phyloP scores from a whole-genome alignment of 2,329 filamentous ascomycete species.

The Leptographium wingfieldii region DNA sequence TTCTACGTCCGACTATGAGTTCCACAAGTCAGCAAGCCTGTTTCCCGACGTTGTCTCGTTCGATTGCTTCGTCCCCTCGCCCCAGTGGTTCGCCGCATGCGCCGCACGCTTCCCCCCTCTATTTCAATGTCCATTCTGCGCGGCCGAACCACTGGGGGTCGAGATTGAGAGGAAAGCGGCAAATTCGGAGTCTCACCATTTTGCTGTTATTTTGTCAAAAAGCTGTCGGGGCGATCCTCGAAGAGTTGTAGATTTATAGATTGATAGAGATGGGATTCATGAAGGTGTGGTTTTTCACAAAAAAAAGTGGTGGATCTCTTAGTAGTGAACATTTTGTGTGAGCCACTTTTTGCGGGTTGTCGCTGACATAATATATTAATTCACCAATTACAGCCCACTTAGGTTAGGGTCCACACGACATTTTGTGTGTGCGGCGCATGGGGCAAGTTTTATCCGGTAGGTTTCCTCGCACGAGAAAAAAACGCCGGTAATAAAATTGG shows the following conservation, averaged over 20 bases:
- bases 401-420: conserved; percentile 12
- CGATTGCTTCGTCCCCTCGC: background rate
- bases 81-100: background rate
- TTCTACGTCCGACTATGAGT: conserved; percentile 97
- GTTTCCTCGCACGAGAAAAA: conserved; percentile 9
- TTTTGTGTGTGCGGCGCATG: conserved; percentile 4
- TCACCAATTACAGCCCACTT: conserved; percentile 1
- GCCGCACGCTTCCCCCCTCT: background rate
- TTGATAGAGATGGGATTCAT: conserved; percentile 6
- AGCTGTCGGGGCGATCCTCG: conserved; percentile 54
- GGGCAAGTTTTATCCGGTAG: conserved; percentile 8
- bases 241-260: conserved; percentile 34
- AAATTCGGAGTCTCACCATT: conserved; percentile 38
- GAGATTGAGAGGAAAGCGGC: background rate
- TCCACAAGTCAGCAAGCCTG: conserved; percentile 9
- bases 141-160: background rate
- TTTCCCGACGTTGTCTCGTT: background rate
- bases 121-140: background rate
- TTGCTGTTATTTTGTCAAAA: conserved; percentile 35
- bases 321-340: conserved; percentile 8
- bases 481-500: background rate
- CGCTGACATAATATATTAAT: background rate
- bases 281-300: conserved; percentile 1
- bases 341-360: conserved; percentile 3
- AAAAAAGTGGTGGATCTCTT: background rate